phyloP scores from a whole-genome alignment of 805 yeast genomes.

The Cyberlindnera maritima region DNA sequence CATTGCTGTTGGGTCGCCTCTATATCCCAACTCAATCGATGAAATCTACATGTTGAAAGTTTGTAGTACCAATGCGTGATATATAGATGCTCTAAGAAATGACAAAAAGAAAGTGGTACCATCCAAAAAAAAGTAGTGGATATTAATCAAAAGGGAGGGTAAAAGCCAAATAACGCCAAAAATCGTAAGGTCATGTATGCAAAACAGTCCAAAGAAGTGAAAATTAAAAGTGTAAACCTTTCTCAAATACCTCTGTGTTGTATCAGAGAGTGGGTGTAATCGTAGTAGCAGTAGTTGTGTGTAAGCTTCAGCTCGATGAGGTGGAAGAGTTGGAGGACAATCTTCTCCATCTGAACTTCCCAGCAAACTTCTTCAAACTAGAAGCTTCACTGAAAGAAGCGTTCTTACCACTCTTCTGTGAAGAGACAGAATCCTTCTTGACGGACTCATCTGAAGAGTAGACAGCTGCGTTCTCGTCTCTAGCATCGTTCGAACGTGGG shows the following conservation, averaged over 20 bases:
- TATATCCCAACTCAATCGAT: too few species aligned
- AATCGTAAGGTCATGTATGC: background rate
- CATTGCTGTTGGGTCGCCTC: too few species aligned
- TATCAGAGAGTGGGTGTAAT: too few species aligned
- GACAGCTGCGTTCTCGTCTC: constrained; percentile 1
- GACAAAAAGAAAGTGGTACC: too few species aligned
- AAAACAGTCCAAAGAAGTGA: too few species aligned
- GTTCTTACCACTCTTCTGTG: constrained; percentile 3
- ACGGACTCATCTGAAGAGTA: constrained; percentile 15
- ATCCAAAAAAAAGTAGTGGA: too few species aligned
- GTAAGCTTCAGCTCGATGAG: constrained; percentile 11
- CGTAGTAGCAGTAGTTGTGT: too few species aligned
- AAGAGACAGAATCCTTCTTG: constrained; percentile 12
- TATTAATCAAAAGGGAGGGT: too few species aligned
- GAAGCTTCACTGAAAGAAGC: constrained; percentile 18
- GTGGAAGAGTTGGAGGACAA: constrained; percentile 27
- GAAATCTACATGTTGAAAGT: too few species aligned
- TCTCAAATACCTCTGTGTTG: background rate
- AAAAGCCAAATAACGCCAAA: background rate
- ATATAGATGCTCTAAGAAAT: too few species aligned
- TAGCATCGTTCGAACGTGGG: constrained; percentile 10
- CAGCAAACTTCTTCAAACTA: constrained; percentile 29
- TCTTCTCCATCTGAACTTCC: constrained; percentile 30
- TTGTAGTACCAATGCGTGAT: too few species aligned
- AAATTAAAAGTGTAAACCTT: background rate